These are phyloP conservation scores for Coniferiporia weirii DNA, from an alignment of 1,284 basidiomycete genomes.

Conservation along the genomic window DNA sequence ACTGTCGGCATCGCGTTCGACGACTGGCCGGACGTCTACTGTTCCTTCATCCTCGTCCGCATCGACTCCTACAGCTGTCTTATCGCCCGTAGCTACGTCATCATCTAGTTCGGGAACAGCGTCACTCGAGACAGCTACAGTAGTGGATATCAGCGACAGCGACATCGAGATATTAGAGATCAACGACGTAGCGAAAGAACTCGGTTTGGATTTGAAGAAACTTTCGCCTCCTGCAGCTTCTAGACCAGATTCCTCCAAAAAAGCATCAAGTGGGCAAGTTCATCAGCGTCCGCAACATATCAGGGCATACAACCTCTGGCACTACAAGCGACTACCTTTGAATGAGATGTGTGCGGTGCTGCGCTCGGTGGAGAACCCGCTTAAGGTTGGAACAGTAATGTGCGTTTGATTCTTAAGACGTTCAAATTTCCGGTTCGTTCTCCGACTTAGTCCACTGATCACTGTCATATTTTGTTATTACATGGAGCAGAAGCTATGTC, in stretches of 20 bases:
- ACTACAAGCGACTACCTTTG: slow-evolving; percentile 36
- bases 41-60: neutral
- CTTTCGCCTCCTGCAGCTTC: neutral
- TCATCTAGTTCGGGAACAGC: neutral
- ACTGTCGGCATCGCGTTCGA: no score
- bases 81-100: neutral
- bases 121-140: neutral
- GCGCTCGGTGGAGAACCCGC: slow-evolving; percentile 36
- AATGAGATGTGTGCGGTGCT: slow-evolving; percentile 45
- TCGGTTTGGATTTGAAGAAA: neutral
- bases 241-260: neutral
- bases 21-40: neutral
- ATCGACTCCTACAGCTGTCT: neutral
- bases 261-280: neutral
- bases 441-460: neutral
- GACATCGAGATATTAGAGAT: slow-evolving; percentile 1
- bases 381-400: slow-evolving; percentile 55
- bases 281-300: slow-evolving; percentile 39
- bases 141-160: neutral
- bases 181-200: neutral
- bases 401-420: slow-evolving; percentile 28
- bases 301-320: slow-evolving; percentile 57
- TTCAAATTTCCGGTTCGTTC: neutral
- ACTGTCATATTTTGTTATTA: neutral
- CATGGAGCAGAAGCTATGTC: slow-evolving; percentile 36